These are phyloP conservation scores for Stentor roeselii DNA, from an alignment of 73 alveolate genomes.

Conservation along the genomic window DNA sequence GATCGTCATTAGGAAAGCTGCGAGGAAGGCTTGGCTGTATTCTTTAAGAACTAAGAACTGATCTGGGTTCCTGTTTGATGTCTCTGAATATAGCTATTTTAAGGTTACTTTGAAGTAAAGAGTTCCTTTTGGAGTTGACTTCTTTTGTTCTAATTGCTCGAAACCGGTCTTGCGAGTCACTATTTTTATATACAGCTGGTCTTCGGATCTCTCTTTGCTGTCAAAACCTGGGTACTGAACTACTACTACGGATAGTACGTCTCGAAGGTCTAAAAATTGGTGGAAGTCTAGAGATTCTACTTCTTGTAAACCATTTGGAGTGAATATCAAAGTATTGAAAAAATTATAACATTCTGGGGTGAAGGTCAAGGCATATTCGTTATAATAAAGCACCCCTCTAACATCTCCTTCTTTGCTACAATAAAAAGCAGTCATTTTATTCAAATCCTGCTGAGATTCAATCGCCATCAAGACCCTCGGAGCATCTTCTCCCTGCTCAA, in stretches of 20 bases:
- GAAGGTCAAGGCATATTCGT: neutral
- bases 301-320: neutral
- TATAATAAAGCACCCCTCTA: neutral
- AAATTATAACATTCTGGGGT: neutral
- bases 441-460: neutral
- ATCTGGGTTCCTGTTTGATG: neutral
- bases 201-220: neutral
- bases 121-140: neutral
- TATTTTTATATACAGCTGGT: neutral
- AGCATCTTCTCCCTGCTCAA: neutral
- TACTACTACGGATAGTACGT: neutral
- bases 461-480: neutral
- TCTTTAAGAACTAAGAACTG: neutral
- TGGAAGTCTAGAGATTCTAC: neutral
- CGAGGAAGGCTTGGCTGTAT: neutral
- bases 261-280: neutral
- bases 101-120: neutral
- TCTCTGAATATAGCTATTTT: neutral
- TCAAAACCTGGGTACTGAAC: neutral
- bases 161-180: neutral
- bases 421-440: neutral
- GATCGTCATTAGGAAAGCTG: neutral
- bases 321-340: neutral
- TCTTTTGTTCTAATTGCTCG: neutral
- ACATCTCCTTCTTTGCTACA: constrained; percentile 15